Conservation (phyloP, 1,284 basidiomycete genomes). For the Trichosporon asahii region DNA sequence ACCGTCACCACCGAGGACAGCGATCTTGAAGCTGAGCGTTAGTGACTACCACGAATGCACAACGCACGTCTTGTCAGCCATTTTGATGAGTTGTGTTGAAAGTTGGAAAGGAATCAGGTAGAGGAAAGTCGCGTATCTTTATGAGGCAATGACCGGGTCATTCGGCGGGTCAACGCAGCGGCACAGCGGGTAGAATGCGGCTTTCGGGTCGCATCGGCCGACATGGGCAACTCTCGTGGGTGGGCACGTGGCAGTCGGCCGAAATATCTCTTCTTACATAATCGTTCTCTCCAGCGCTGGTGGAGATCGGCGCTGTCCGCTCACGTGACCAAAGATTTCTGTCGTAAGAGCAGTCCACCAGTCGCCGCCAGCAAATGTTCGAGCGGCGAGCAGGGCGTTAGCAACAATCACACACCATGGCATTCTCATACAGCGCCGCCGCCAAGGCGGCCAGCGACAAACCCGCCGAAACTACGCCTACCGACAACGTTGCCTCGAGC, state of each 20-base stretch:
- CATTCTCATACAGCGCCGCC: conserved; percentile 22
- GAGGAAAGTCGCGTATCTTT: neutral
- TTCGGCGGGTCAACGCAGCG: neutral
- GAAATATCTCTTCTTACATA: neutral
- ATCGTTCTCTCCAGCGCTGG: neutral
- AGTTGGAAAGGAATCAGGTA: neutral
- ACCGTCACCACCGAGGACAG: conserved; percentile 90
- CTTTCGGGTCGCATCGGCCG: neutral
- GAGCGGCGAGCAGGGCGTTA: no score
- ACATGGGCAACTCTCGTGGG: neutral
- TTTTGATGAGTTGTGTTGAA: conserved; percentile 12
- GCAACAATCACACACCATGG: conserved; percentile 14
- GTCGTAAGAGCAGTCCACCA: neutral
- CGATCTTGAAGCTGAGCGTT: conserved; percentile 64
- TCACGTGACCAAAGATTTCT: conserved; percentile 17
- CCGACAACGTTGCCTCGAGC: neutral
- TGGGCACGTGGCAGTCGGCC: neutral
- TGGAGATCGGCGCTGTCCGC: neutral
- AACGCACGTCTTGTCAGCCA: conserved; percentile 27
- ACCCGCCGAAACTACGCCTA: neutral
- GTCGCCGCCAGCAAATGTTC: neutral
- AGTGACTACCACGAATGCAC: neutral
- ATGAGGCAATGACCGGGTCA: neutral
- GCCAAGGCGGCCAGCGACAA: conserved; percentile 10
- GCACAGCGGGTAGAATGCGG: neutral